Percentiles rank a stretch among this genome's conserved stretches.
Conservation (phyloP, 2,329 filamentous ascomycete species). For the Aspergillus fructus region DNA sequence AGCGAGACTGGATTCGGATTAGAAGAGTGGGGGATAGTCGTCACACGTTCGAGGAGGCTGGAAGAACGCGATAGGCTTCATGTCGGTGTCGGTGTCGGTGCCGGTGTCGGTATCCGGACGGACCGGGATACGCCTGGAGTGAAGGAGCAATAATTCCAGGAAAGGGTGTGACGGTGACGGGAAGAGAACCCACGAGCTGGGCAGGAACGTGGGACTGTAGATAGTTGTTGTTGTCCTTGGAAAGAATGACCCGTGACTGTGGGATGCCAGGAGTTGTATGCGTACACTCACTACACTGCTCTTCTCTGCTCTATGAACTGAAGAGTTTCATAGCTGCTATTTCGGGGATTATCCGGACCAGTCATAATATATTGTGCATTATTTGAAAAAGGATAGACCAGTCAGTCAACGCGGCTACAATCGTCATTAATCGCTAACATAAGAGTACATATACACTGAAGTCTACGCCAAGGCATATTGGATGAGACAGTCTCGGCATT, state of each 20-base stretch:
- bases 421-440: too few species aligned
- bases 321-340: background rate
- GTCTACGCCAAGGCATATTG: background rate
- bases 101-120: background rate
- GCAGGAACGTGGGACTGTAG: background rate
- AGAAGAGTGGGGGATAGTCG: slow-evolving; percentile 8
- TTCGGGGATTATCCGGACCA: background rate
- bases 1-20: background rate
- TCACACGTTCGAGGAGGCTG: slow-evolving; percentile 5
- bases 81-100: background rate
- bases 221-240: background rate
- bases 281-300: too few species aligned
- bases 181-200: background rate
- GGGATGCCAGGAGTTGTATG: background rate
- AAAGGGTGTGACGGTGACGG: background rate
- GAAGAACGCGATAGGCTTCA: background rate
- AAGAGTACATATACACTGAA: background rate
- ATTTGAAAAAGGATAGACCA: too few species aligned
- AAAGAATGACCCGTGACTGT: background rate
- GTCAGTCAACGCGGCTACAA: too few species aligned
- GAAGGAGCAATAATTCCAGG: too few species aligned
- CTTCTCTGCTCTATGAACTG: background rate
- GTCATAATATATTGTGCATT: background rate
- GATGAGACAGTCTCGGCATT: background rate
- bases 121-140: background rate